These are phyloP conservation scores for Aurinia saxatilis DNA, from an alignment of 345 rosid genomes.

Conservation along the genomic window DNA sequence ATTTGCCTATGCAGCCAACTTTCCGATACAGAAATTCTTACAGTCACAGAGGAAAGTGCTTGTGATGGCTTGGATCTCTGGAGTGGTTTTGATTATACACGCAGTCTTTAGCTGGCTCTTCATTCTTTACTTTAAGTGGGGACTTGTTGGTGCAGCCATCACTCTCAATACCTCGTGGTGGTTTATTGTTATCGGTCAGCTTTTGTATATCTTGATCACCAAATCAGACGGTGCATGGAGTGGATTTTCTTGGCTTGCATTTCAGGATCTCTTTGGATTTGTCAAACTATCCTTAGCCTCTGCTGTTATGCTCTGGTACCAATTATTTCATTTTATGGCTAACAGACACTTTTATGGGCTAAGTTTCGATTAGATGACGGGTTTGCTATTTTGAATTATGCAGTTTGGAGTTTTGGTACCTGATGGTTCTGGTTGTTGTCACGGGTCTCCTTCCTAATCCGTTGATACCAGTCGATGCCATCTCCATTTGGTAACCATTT, in stretches of 20 bases:
- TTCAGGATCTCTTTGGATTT: conserved; percentile 65
- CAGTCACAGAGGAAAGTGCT: conserved; percentile 81
- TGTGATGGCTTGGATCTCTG: conserved; percentile 80
- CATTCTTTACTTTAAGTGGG: conserved; percentile 69
- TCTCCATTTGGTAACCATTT: conserved; percentile 66
- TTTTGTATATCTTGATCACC: conserved; percentile 73
- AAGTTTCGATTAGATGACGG: neutral
- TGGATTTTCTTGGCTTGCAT: conserved; percentile 88
- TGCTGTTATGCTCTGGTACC: conserved; percentile 85
- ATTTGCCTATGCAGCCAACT: conserved; percentile 80
- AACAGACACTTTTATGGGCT: neutral
- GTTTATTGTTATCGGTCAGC: conserved; percentile 59
- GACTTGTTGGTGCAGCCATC: conserved; percentile 80
- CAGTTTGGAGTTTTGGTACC: conserved; percentile 97
- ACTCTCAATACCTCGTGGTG: conserved; percentile 84
- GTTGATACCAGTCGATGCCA: conserved; percentile 78
- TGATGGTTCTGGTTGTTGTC: conserved; percentile 67
- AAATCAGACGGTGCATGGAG: conserved; percentile 90
- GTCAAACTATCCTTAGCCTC: conserved; percentile 85
- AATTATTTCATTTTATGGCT: neutral
- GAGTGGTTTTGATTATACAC: conserved; percentile 51
- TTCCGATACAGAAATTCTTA: conserved; percentile 83
- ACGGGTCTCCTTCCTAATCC: conserved; percentile 77
- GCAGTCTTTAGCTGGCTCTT: conserved; percentile 69
- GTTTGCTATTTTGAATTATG: conserved; percentile 1